Percentiles rank a stretch among this genome's conserved stretches.
Evolutionary conservation across 2,329 filamentous ascomycete species (phyloP).

Genomic region (Sclerotinia sclerotiorum): DNA sequence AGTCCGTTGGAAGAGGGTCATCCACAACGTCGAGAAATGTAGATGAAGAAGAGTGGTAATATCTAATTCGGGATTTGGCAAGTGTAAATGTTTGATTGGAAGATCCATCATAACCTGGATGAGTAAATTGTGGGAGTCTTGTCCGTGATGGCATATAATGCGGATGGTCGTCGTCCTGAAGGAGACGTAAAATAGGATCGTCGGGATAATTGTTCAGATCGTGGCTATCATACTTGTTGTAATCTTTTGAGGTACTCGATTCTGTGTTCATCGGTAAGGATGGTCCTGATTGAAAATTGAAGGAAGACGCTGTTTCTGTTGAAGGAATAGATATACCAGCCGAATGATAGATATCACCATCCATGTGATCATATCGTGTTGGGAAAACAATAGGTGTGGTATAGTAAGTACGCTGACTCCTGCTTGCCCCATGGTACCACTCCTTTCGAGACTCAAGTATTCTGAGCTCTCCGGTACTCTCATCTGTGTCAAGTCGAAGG

Average conservation of each 20-base stretch:
- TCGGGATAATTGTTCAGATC: conserved; percentile 31
- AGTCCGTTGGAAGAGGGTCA: conserved; percentile 45
- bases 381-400: conserved; percentile 53
- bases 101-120: conserved; percentile 49
- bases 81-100: conserved; percentile 49
- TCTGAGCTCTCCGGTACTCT: conserved; percentile 55
- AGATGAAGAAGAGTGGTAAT: conserved; percentile 53
- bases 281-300: neutral
- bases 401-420: conserved; percentile 66
- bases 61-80: conserved; percentile 53
- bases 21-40: conserved; percentile 62
- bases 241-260: neutral
- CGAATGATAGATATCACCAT: conserved; percentile 20
- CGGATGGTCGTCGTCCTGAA: conserved; percentile 40
- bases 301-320: conserved; percentile 4
- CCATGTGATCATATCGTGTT: conserved; percentile 20
- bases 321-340: conserved; percentile 13
- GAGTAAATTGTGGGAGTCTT: conserved; percentile 48
- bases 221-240: neutral
- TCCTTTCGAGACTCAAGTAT: conserved; percentile 70
- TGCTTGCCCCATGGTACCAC: conserved; percentile 58
- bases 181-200: conserved; percentile 32
- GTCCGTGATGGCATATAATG: conserved; percentile 42
- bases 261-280: neutral
- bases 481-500: conserved; percentile 60